A percentile compares a stretch with the other conserved stretches of the same genome.
Conservation (phyloP, 2,329 filamentous ascomycete genomes). For the Mycosphaerella sp. region DNA sequence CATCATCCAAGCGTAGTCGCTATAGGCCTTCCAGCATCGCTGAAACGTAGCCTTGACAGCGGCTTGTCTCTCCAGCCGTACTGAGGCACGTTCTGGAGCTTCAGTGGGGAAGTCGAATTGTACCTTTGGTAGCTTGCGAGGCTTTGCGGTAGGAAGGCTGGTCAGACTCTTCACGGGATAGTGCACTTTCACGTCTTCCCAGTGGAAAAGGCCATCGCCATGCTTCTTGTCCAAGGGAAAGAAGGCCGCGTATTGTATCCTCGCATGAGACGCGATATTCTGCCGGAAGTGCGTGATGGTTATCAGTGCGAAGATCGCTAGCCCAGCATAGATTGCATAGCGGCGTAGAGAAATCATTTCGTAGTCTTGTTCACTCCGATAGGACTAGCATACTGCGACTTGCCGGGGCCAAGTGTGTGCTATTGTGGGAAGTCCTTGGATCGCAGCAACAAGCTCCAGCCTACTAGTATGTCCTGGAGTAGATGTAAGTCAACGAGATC, state of each 20-base stretch:
- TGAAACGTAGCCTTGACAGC: slow-evolving; percentile 41
- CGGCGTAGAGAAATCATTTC: slow-evolving; percentile 38
- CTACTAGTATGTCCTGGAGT: neutral
- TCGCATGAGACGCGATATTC: slow-evolving; percentile 16
- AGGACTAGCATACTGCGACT: neutral
- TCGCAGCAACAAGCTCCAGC: no score
- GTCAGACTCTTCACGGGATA: slow-evolving; percentile 37
- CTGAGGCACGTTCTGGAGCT: slow-evolving; percentile 27
- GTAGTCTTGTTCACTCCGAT: neutral
- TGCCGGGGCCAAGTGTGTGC: neutral
- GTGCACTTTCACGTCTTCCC: slow-evolving; percentile 38
- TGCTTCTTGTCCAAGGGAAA: slow-evolving; percentile 14
- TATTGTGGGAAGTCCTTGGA: no score
- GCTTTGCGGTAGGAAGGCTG: slow-evolving; percentile 36
- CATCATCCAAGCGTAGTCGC: slow-evolving; percentile 43
- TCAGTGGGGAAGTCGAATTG: slow-evolving; percentile 40
- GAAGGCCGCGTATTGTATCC: slow-evolving; percentile 15
- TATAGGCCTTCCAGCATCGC: slow-evolving; percentile 43
- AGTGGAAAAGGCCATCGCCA: slow-evolving; percentile 32
- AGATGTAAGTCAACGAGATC: neutral
- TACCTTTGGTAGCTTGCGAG: slow-evolving; percentile 38
- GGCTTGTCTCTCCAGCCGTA: slow-evolving; percentile 33
- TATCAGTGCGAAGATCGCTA: slow-evolving; percentile 35
- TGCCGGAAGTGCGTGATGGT: slow-evolving; percentile 35
- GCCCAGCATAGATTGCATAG: slow-evolving; percentile 33